Conservation (phyloP, 2,329 filamentous ascomycete genomes). For the Penicillium digitatum region DNA sequence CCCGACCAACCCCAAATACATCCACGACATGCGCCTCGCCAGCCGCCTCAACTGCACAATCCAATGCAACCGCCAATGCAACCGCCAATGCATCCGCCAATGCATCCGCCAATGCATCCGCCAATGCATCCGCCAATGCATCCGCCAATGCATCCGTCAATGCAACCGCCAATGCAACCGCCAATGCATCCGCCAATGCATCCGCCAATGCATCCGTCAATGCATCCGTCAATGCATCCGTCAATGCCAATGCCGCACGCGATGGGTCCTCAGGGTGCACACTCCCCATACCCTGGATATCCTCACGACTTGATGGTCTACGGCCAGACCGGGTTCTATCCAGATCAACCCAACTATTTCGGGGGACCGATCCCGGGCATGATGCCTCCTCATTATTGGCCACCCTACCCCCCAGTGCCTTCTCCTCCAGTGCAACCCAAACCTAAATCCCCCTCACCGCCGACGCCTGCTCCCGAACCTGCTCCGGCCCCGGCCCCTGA, state of each 20-base stretch:
- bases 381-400: conserved; percentile 34
- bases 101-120: neutral
- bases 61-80: conserved; percentile 29
- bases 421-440: conserved; percentile 31
- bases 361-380: conserved; percentile 35
- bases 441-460: conserved; percentile 24
- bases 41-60: conserved; percentile 28
- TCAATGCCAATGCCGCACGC: conserved; percentile 24
- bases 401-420: conserved; percentile 36
- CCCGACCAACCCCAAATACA: conserved; percentile 28
- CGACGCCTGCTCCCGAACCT: conserved; percentile 8
- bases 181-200: conserved; percentile 11
- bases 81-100: conserved; percentile 11
- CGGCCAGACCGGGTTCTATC: conserved; percentile 31
- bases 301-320: conserved; percentile 42
- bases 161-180: conserved; percentile 26
- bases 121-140: too few relatives aligned
- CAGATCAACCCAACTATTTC: conserved; percentile 23
- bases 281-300: conserved; percentile 29
- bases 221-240: too few relatives aligned
- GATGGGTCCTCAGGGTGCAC: conserved; percentile 19
- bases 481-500: conserved; percentile 20
- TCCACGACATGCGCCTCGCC: conserved; percentile 26
- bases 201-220: neutral
- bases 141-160: neutral